Conservation (phyloP, 129 eudicot species). For the Kitagawia praeruptora region DNA sequence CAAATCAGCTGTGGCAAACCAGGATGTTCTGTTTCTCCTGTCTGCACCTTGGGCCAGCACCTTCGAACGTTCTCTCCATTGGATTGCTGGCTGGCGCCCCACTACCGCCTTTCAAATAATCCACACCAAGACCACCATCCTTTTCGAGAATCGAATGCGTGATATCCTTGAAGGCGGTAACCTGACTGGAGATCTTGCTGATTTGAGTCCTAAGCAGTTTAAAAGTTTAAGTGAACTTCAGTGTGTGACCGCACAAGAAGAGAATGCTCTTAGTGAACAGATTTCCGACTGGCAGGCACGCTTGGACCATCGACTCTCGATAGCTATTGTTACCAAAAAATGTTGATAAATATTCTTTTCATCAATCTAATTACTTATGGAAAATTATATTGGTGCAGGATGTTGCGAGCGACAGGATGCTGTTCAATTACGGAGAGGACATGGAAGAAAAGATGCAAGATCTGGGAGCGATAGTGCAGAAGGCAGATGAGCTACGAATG, state of each 20-base stretch:
- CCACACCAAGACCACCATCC: conserved; percentile 61
- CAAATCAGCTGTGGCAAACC: conserved; percentile 36
- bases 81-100: conserved; percentile 91
- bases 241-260: conserved; percentile 62
- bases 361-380: background rate
- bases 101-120: conserved; percentile 78
- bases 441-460: conserved; percentile 29
- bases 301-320: too few relatives aligned
- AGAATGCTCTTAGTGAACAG: conserved; percentile 52
- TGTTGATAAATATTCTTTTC: too few relatives aligned
- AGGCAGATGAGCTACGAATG: conserved; percentile 62
- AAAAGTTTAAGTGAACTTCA: conserved; percentile 66
- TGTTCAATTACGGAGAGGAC: conserved; percentile 15
- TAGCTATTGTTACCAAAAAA: too few relatives aligned
- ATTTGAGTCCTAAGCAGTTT: conserved; percentile 60
- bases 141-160: conserved; percentile 48
- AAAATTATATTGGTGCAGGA: conserved; percentile 29
- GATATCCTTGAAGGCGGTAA: conserved; percentile 62
- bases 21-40: conserved; percentile 46
- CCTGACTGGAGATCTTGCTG: conserved; percentile 57
- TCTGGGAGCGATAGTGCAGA: conserved; percentile 42
- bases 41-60: conserved; percentile 61
- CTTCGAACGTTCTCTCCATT: conserved; percentile 58
- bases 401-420: conserved; percentile 39
- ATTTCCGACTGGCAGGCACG: conserved; percentile 86